Percentiles rank a stretch among this genome's conserved stretches.
Evolutionary conservation across 768 basidiomycete species (phyloP).

Genomic region (Boletus barrowsii): DNA sequence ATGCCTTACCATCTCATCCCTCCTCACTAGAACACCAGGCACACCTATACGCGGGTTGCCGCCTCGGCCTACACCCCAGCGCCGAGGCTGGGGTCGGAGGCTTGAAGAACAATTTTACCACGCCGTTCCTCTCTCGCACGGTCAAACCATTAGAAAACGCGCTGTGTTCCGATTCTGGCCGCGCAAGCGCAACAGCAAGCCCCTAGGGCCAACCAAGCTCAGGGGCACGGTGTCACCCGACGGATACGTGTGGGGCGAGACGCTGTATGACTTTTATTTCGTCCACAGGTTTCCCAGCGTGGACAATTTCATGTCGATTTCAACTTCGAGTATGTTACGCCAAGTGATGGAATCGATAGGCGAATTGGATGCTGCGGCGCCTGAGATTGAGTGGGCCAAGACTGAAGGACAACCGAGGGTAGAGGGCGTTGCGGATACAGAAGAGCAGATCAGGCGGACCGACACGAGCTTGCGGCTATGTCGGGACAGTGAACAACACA

Average conservation of each 20-base stretch:
- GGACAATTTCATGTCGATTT: background rate
- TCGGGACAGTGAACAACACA: too few relatives aligned
- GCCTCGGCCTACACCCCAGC: background rate
- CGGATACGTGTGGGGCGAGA: constrained; percentile 26
- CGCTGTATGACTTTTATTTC: constrained; percentile 25
- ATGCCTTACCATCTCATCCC: too few relatives aligned
- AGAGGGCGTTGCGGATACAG: constrained; percentile 15
- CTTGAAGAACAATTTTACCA: constrained; percentile 1
- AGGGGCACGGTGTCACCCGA: constrained; percentile 21
- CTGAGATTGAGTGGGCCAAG: constrained; percentile 22
- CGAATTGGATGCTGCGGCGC: constrained; percentile 13
- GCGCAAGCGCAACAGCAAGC: constrained; percentile 18
- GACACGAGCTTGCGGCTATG: background rate
- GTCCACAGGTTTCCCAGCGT: constrained; percentile 5
- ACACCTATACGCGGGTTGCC: too few relatives aligned
- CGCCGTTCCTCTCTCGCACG: background rate
- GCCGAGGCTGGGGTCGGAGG: constrained; percentile 7
- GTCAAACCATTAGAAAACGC: constrained; percentile 5
- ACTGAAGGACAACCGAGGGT: constrained; percentile 23
- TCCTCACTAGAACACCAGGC: too few relatives aligned
- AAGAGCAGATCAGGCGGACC: constrained; percentile 7
- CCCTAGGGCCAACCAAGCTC: background rate
- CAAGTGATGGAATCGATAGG: constrained; percentile 8
- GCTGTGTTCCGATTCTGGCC: constrained; percentile 25
- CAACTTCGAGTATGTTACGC: constrained; percentile 22